Base-by-base conservation (phyloP, 345 rosid species). In the Cardiospermum halicacabum region DNA sequence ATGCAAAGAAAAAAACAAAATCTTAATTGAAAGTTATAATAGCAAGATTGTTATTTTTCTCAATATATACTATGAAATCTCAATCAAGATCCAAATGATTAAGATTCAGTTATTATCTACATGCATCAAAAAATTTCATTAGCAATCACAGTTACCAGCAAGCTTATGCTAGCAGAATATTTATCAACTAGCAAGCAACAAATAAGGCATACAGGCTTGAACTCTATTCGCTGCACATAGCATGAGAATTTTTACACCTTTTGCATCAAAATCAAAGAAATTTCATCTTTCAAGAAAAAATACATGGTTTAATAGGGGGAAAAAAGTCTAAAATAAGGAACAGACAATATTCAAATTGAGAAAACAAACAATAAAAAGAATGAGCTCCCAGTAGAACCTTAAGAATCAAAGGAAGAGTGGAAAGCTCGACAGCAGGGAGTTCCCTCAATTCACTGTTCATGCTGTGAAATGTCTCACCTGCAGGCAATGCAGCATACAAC, bases 391-490 rank as follows among this genome's bases (percentile, higher is more conserved):
- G 69, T 59, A 65, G 57, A 74, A 85, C 93, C 91, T 95, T 95
- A 65, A 89, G 89, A 64, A 95, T 77, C 66, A 87, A 69, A 57
- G 92, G 97, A 68, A 95, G 98, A 32, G 94, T 82, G 54, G 96
- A 82, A 77, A 91, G 96, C 72, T 95, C 98, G 67, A 95, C 85
- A 2, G 88, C 80, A 58, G 99, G 99, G 76, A 95, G 80, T 71
- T 95, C 99, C 80, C 90, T 86, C 80, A 95, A 76, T 64, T 87
- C 96, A 59, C 91, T 91, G 69, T 80, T 84, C 72, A 83, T 71
- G 71, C 79, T 76, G 69, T 86, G 98, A 80, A 85, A 91, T 51
- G 96, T 78, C 71, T 91, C 96, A 31, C 62, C 99, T 91, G 84
- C 71, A 77, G 56, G 57, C 37, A 55, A 69, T 27, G 53, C 40